A percentile compares a stretch with the other conserved stretches of the same genome.
These are phyloP conservation scores for Euclidium syriacum DNA, from an alignment of 345 rosid genomes.

Conservation along the genomic window DNA sequence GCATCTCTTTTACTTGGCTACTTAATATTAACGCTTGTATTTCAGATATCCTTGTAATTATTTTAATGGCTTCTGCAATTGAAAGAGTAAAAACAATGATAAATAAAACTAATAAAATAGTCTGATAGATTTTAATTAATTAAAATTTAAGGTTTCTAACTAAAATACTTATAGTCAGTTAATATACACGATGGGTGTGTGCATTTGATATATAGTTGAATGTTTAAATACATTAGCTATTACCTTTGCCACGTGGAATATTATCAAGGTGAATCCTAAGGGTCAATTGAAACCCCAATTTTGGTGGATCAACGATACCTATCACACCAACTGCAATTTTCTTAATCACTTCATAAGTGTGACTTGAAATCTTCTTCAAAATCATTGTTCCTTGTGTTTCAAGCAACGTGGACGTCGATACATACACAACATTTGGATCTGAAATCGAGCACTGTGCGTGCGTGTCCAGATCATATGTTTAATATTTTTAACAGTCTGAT, in stretches of 20 bases:
- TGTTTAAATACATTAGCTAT: too few species aligned
- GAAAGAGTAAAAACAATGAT: neutral
- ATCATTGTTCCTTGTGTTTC: slow-evolving; percentile 44
- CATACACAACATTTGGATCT: slow-evolving; percentile 41
- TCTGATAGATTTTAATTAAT: too few species aligned
- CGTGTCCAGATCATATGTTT: neutral
- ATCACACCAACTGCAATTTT: slow-evolving; percentile 44
- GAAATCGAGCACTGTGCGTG: slow-evolving; percentile 52
- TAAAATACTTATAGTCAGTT: too few species aligned
- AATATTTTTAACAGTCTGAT: neutral
- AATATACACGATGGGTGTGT: too few species aligned
- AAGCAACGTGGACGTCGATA: slow-evolving; percentile 60
- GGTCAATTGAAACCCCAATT: slow-evolving; percentile 82
- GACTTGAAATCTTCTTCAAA: slow-evolving; percentile 39
- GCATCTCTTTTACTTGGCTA: slow-evolving; percentile 71
- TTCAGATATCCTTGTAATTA: slow-evolving; percentile 54
- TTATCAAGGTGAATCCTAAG: slow-evolving; percentile 50
- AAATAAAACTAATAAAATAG: neutral
- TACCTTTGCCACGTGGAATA: slow-evolving; percentile 67
- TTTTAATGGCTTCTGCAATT: slow-evolving; percentile 54
- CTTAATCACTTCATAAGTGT: slow-evolving; percentile 40
- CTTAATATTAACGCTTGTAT: slow-evolving; percentile 69
- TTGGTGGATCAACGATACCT: slow-evolving; percentile 69
- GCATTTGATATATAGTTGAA: too few species aligned
- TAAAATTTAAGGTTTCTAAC: too few species aligned